phyloP scores from a whole-genome alignment of 2,329 filamentous ascomycete genomes.

The Phyllosticta citribraziliensis region DNA sequence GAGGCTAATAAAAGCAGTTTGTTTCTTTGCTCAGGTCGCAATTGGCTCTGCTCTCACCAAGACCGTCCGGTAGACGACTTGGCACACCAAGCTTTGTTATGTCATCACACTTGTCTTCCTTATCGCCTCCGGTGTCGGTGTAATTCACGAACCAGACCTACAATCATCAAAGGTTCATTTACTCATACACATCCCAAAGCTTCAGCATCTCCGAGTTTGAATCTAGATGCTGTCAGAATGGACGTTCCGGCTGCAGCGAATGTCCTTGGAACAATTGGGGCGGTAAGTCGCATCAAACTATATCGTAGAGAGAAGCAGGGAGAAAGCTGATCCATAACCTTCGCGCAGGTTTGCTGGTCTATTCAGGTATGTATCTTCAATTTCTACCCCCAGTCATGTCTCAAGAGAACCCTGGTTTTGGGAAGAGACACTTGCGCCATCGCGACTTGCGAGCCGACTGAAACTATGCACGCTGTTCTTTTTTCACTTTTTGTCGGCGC shows the following conservation, averaged over 20 bases:
- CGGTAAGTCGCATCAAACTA: constrained; percentile 31
- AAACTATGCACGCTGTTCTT: not conserved
- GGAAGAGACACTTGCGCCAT: not conserved
- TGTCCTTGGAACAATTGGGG: constrained; percentile 49
- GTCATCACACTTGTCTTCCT: too few relatives aligned
- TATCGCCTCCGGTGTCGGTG: too few relatives aligned
- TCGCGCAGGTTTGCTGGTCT: constrained; percentile 50
- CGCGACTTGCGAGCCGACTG: not conserved
- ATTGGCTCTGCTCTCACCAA: too few relatives aligned
- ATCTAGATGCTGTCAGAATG: constrained; percentile 29
- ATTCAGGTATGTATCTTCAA: constrained; percentile 44
- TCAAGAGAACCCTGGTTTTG: too few relatives aligned
- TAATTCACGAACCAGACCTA: too few relatives aligned
- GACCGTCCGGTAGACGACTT: too few relatives aligned
- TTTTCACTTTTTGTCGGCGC: not conserved
- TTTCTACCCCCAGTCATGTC: not conserved
- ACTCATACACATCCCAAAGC: too few relatives aligned
- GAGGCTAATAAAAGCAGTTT: too few relatives aligned
- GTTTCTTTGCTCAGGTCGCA: too few relatives aligned
- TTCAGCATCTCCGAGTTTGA: not conserved
- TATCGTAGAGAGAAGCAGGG: not conserved
- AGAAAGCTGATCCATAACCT: not conserved
- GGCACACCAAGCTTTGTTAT: too few relatives aligned
- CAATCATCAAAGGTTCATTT: too few relatives aligned
- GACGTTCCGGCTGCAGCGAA: constrained; percentile 47